These are phyloP conservation scores for Micractinium sp. DNA, from an alignment of 139 green algal genomes.

Conservation along the genomic window DNA sequence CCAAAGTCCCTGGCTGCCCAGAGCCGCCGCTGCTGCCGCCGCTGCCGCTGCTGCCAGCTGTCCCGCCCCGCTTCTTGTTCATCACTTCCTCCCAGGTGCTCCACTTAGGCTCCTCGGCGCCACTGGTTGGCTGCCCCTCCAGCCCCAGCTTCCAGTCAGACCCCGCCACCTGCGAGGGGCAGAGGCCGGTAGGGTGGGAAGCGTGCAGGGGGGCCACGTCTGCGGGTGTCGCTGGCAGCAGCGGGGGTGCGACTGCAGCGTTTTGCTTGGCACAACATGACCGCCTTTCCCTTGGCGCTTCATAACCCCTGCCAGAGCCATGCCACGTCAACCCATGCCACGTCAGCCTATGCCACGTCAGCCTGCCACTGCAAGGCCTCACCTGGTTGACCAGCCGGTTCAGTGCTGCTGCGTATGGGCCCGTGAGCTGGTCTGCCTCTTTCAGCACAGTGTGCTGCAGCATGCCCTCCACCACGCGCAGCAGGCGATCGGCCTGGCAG, in stretches of 20 bases:
- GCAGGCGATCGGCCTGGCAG: conserved; percentile 15
- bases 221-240: not conserved
- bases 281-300: too few relatives aligned
- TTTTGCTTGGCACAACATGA: not conserved
- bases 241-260: not conserved
- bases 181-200: not conserved
- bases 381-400: conserved; percentile 52
- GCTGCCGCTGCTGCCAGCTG: not conserved
- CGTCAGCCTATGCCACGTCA: not conserved
- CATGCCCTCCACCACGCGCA: conserved; percentile 44
- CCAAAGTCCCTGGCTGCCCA: not conserved
- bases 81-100: conserved; percentile 54
- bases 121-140: conserved; percentile 24
- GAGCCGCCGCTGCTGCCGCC: not conserved
- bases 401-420: conserved; percentile 33
- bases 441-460: conserved; percentile 40
- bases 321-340: too few relatives aligned
- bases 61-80: not conserved
- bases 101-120: conserved; percentile 44
- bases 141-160: conserved; percentile 47
- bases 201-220: too few relatives aligned
- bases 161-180: conserved; percentile 40
- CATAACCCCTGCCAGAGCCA: too few relatives aligned
- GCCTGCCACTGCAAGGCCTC: not conserved
- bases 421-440: conserved; percentile 32